These are phyloP conservation scores for Picea abies DNA, from an alignment of 83 land plant genomes.

Conservation along the genomic window DNA sequence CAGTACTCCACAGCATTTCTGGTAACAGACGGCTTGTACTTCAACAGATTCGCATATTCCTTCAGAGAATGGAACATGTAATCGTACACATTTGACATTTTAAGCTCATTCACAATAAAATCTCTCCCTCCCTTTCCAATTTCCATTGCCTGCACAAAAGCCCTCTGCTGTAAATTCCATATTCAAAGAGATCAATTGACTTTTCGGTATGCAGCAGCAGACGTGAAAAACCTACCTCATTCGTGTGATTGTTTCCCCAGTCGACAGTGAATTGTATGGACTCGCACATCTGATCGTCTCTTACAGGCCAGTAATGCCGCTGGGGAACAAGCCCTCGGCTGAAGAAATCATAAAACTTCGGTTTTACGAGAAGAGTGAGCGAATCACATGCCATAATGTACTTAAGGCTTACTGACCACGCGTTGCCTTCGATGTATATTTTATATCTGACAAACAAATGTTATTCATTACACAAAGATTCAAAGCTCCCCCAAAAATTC, in stretches of 20 bases:
- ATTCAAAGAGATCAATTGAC: no score
- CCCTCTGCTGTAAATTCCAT: no score
- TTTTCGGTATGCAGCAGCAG: no score
- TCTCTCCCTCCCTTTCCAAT: constrained; percentile 32
- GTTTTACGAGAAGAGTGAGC: constrained; percentile 30
- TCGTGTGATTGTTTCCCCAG: constrained; percentile 49
- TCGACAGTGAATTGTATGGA: constrained; percentile 43
- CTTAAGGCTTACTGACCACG: constrained; percentile 63
- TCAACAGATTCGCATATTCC: constrained; percentile 38
- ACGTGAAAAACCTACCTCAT: constrained; percentile 25
- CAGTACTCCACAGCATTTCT: constrained; percentile 14
- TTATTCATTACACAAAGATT: no score
- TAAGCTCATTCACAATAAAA: constrained; percentile 25
- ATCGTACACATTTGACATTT: constrained; percentile 39
- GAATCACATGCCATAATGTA: constrained; percentile 59
- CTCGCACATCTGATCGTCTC: constrained; percentile 19
- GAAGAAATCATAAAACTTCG: constrained; percentile 51
- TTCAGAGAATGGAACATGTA: constrained; percentile 42
- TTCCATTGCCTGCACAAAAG: constrained; percentile 23
- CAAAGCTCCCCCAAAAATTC: no score
- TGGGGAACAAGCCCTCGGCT: constrained; percentile 38
- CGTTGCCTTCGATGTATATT: constrained; percentile 52
- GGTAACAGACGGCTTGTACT: constrained; percentile 28
- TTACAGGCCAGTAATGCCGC: constrained; percentile 48
- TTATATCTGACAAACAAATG: constrained; percentile 31